Evolutionary conservation across 345 rosid species (phyloP).

Genomic region (Abelmoschus esculentus): DNA sequence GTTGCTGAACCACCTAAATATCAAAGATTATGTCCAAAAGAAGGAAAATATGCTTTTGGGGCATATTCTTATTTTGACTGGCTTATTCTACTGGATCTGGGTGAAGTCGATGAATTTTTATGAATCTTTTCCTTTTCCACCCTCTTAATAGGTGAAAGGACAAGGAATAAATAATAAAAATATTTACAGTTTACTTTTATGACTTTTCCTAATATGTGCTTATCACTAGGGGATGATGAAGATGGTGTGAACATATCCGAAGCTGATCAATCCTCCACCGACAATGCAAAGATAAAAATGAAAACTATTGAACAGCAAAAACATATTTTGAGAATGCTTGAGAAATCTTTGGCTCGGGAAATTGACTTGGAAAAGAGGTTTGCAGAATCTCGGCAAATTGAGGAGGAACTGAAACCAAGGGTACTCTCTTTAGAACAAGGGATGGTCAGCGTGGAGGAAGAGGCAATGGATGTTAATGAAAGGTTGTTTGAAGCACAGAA

Average conservation of each 20-base stretch:
- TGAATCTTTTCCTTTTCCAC: background rate
- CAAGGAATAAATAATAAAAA: background rate
- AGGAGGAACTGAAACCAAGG: conserved; percentile 46
- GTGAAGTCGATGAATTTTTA: background rate
- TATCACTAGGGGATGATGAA: conserved; percentile 44
- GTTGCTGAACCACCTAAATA: background rate
- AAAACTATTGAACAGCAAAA: conserved; percentile 82
- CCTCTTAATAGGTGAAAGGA: background rate
- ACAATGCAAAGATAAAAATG: conserved; percentile 47
- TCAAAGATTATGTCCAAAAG: background rate
- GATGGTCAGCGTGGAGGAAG: conserved; percentile 55
- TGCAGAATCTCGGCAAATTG: conserved; percentile 52
- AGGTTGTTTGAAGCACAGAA: conserved; percentile 67
- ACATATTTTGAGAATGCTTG: conserved; percentile 77
- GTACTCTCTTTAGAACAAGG: conserved; percentile 51
- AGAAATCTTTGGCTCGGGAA: conserved; percentile 90
- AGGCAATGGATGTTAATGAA: conserved; percentile 41
- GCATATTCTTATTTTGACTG: conserved; percentile 6
- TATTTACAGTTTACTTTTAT: background rate
- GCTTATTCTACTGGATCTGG: conserved; percentile 1
- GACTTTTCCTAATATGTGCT: conserved; percentile 12
- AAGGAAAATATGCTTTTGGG: background rate
- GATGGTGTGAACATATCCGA: conserved; percentile 19
- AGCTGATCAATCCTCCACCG: conserved; percentile 34
- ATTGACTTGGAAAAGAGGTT: conserved; percentile 82